These are phyloP conservation scores for Amylocystis lapponica DNA, from an alignment of 768 basidiomycete genomes.

Conservation along the genomic window DNA sequence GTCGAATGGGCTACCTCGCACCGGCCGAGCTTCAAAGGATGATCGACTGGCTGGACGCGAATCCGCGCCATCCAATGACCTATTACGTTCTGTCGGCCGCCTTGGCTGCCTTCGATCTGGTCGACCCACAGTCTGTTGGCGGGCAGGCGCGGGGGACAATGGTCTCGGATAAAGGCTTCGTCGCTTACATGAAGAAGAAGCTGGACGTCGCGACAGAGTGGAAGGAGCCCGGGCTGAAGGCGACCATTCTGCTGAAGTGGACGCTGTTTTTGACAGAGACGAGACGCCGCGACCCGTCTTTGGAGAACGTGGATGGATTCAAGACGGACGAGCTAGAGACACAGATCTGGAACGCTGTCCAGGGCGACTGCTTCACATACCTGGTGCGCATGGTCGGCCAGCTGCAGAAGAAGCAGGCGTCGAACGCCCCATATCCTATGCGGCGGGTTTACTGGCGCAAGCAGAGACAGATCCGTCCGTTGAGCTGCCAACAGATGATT, in stretches of 20 bases:
- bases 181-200: slow-evolving; percentile 56
- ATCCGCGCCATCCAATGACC: slow-evolving; percentile 63
- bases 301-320: slow-evolving; percentile 62
- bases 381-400: slow-evolving; percentile 56
- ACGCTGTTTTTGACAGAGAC: slow-evolving; percentile 78
- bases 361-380: slow-evolving; percentile 76
- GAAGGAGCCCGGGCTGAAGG: slow-evolving; percentile 68
- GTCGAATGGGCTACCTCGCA: slow-evolving; percentile 55
- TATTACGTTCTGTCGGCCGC: slow-evolving; percentile 63
- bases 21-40: slow-evolving; percentile 55
- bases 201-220: slow-evolving; percentile 49
- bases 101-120: slow-evolving; percentile 61
- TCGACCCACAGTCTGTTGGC: slow-evolving; percentile 44
- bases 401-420: slow-evolving; percentile 41
- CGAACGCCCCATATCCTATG: slow-evolving; percentile 23
- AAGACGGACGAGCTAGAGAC: slow-evolving; percentile 76
- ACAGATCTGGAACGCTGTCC: slow-evolving; percentile 78
- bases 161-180: slow-evolving; percentile 39
- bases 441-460: slow-evolving; percentile 13
- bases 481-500: slow-evolving; percentile 40
- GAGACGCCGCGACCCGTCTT: slow-evolving; percentile 57
- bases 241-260: slow-evolving; percentile 79
- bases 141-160: slow-evolving; percentile 43
- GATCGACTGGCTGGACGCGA: slow-evolving; percentile 65
- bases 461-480: slow-evolving; percentile 32